phyloP scores from a whole-genome alignment of 2,329 filamentous ascomycete species.

The Fusarium liriodendri region DNA sequence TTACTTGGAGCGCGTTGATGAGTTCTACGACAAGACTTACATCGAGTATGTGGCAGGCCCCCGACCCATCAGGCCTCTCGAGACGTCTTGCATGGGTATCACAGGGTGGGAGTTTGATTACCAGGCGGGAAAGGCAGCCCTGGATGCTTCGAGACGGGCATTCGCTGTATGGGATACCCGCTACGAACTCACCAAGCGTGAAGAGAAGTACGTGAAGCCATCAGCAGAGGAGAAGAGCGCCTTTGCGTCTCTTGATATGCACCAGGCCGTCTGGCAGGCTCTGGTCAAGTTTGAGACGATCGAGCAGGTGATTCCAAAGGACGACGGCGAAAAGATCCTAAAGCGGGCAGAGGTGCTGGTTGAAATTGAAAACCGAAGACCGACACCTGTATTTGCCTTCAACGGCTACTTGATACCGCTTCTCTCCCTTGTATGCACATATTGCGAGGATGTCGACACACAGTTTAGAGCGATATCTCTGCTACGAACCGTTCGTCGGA shows the following conservation, averaged over 20 bases:
- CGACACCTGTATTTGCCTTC: slow-evolving; percentile 27
- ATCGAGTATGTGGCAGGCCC: not conserved
- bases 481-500: slow-evolving; percentile 16
- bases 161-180: slow-evolving; percentile 6
- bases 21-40: not conserved
- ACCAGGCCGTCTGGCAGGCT: slow-evolving; percentile 5
- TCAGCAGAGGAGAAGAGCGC: not conserved
- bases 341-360: slow-evolving; percentile 14
- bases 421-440: slow-evolving; percentile 25
- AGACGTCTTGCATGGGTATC: not conserved
- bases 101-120: not conserved
- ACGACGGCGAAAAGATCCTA: slow-evolving; percentile 16
- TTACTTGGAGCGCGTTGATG: not conserved
- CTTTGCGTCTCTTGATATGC: slow-evolving; percentile 1
- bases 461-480: slow-evolving; percentile 20
- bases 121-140: not conserved
- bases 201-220: not conserved
- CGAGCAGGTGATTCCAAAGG: not conserved
- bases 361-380: not conserved
- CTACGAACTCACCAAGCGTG: not conserved
- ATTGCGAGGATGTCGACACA: slow-evolving; percentile 9
- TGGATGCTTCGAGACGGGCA: not conserved
- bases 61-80: not conserved
- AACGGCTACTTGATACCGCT: slow-evolving; percentile 23
- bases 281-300: not conserved